phyloP scores from a whole-genome alignment of 805 yeast species.

The Candida tallmaniae region DNA sequence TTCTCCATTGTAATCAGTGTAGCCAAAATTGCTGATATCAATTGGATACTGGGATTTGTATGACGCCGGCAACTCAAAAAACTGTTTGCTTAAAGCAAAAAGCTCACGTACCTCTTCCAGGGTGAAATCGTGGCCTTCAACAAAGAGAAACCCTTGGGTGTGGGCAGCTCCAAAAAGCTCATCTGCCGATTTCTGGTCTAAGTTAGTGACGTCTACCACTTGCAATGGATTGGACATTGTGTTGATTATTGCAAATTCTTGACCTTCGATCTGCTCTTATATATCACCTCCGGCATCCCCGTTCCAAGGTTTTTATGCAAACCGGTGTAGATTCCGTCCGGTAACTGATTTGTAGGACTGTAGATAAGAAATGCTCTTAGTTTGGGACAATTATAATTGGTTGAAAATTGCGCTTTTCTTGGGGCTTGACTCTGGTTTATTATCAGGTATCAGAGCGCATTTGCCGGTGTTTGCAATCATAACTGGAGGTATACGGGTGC shows the following conservation, averaged over 20 bases:
- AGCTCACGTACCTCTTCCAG: slow-evolving; percentile 48
- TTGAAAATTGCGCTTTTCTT: no score
- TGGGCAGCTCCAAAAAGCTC: slow-evolving; percentile 54
- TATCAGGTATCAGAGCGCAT: no score
- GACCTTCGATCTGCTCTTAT: no score
- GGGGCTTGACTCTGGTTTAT: no score
- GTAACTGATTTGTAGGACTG: no score
- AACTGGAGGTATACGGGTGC: no score
- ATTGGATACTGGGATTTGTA: slow-evolving; percentile 51
- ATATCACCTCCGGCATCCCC: no score
- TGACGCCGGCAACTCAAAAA: slow-evolving; percentile 47
- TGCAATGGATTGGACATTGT: slow-evolving; percentile 41
- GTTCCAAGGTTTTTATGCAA: no score
- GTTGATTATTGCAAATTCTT: neutral
- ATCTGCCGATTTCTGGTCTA: slow-evolving; percentile 41
- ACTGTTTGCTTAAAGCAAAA: slow-evolving; percentile 46
- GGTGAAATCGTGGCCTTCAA: slow-evolving; percentile 64
- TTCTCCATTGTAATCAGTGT: slow-evolving; percentile 52
- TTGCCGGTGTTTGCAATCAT: no score
- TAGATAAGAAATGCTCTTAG: no score
- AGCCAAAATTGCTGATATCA: slow-evolving; percentile 55
- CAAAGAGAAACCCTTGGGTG: slow-evolving; percentile 60
- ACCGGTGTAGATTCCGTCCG: no score
- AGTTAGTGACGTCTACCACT: slow-evolving; percentile 53
- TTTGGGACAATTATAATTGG: no score